A percentile compares a stretch with the other conserved stretches of the same genome.
Conservation (phyloP, 805 yeast species). For the Yarrowia porcina region DNA sequence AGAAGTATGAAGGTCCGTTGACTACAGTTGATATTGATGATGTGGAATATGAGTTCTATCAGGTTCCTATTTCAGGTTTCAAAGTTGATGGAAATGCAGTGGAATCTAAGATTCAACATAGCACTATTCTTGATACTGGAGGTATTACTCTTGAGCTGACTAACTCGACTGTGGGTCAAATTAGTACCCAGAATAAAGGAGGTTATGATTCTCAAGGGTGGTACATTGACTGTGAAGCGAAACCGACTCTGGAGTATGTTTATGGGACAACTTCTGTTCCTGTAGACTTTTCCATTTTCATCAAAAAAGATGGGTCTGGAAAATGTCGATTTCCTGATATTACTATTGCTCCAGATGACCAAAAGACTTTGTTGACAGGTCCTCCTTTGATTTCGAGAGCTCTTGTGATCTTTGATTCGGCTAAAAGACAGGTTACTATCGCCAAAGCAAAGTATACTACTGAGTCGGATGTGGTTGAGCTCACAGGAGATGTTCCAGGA, state of each 20-base stretch:
- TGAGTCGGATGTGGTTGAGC: background rate
- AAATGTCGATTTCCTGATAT: background rate
- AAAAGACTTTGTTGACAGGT: background rate
- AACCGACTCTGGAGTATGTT: background rate
- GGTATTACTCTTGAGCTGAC: constrained; percentile 1
- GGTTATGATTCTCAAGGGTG: background rate
- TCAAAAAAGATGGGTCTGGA: background rate
- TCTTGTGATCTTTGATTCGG: background rate
- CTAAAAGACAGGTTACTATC: background rate
- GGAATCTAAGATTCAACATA: background rate
- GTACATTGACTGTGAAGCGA: background rate
- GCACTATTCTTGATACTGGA: background rate
- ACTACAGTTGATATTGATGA: background rate
- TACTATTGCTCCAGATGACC: background rate
- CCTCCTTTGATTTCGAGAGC: constrained; percentile 5
- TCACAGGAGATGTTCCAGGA: background rate
- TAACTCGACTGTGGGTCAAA: background rate
- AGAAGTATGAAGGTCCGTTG: constrained; percentile 1
- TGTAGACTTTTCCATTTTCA: background rate
- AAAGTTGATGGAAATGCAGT: background rate
- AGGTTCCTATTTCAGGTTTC: background rate
- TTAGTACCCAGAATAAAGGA: background rate
- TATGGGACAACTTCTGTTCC: background rate
- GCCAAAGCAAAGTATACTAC: background rate
- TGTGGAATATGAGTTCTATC: background rate